phyloP scores from a whole-genome alignment of 176 grass and related monocot genomes.

The Thinopyrum elongatum region DNA sequence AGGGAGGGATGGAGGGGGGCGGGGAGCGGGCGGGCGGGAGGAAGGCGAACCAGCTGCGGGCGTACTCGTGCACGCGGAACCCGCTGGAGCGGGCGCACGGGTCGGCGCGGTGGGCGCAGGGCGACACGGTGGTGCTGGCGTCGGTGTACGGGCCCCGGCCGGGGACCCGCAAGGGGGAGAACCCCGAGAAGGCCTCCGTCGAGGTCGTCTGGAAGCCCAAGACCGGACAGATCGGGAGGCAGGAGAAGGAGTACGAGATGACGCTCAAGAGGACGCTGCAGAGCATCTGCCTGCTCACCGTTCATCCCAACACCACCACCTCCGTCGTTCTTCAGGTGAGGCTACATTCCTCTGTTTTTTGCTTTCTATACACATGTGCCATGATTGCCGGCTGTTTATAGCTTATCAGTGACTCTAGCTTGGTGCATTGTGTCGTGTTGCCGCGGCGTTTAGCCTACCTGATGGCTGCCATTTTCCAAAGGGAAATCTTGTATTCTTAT shows the following conservation, averaged over 20 bases:
- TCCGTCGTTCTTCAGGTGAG: conserved; percentile 77
- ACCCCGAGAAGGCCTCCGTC: conserved; percentile 84
- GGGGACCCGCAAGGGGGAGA: conserved; percentile 83
- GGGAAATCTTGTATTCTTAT: too few species aligned
- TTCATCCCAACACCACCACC: conserved; percentile 91
- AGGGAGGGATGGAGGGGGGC: conserved; percentile 40
- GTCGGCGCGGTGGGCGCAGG: conserved; percentile 90
- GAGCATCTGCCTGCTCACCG: conserved; percentile 75
- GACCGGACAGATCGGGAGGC: conserved; percentile 73
- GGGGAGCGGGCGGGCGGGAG: conserved; percentile 52
- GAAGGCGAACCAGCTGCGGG: conserved; percentile 66
- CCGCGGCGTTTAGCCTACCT: too few species aligned
- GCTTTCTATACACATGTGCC: neutral
- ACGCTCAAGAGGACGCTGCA: conserved; percentile 81
- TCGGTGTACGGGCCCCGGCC: conserved; percentile 86
- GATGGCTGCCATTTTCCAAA: too few species aligned
- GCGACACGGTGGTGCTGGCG: conserved; percentile 74
- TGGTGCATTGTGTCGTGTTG: neutral
- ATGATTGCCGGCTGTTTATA: neutral
- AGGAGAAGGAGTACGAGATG: conserved; percentile 87
- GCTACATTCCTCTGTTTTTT: neutral
- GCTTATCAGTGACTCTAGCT: too few species aligned
- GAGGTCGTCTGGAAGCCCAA: conserved; percentile 96
- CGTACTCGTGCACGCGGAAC: conserved; percentile 71
- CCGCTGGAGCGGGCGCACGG: conserved; percentile 76